A percentile compares a stretch with the other conserved stretches of the same genome.
Evolutionary conservation across 768 basidiomycete genomes (phyloP).

Genomic region (Hericium rajendrae): DNA sequence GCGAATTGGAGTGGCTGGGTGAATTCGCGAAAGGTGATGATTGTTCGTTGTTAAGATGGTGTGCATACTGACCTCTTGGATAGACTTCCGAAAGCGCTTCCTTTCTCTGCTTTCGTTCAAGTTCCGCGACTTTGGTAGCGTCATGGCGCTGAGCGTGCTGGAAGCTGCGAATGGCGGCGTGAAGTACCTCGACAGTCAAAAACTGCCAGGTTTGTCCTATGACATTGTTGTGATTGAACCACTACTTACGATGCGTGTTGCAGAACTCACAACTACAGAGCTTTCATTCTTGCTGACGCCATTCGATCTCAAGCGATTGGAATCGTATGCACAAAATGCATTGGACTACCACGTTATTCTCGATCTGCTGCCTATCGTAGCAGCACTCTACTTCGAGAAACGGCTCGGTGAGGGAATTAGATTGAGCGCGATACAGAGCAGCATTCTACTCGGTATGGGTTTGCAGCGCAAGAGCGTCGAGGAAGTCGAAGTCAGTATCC

Average conservation of each 20-base stretch:
- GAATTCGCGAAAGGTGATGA: conserved; percentile 77
- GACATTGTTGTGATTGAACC: background rate
- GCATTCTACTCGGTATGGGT: conserved; percentile 83
- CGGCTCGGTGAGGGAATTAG: conserved; percentile 54
- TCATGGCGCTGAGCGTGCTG: conserved; percentile 78
- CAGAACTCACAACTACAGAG: conserved; percentile 41
- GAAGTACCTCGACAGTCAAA: conserved; percentile 34
- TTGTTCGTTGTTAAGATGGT: background rate
- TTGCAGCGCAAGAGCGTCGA: conserved; percentile 86
- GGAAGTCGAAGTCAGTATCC: conserved; percentile 62
- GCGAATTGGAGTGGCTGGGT: conserved; percentile 70
- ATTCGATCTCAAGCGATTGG: conserved; percentile 91
- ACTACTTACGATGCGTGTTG: conserved; percentile 20
- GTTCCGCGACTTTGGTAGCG: conserved; percentile 88
- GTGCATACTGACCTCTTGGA: background rate
- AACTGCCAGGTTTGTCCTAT: conserved; percentile 25
- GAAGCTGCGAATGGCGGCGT: conserved; percentile 69
- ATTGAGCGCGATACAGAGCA: conserved; percentile 83
- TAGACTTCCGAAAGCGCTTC: conserved; percentile 92
- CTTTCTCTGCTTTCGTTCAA: conserved; percentile 83
- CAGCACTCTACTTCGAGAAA: conserved; percentile 78
- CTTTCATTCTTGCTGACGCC: conserved; percentile 65
- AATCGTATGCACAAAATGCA: conserved; percentile 93
- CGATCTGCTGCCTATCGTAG: conserved; percentile 77
- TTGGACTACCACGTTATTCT: conserved; percentile 95